Evolutionary conservation across 345 rosid species (phyloP).

Genomic region (Heritiera fomes): DNA sequence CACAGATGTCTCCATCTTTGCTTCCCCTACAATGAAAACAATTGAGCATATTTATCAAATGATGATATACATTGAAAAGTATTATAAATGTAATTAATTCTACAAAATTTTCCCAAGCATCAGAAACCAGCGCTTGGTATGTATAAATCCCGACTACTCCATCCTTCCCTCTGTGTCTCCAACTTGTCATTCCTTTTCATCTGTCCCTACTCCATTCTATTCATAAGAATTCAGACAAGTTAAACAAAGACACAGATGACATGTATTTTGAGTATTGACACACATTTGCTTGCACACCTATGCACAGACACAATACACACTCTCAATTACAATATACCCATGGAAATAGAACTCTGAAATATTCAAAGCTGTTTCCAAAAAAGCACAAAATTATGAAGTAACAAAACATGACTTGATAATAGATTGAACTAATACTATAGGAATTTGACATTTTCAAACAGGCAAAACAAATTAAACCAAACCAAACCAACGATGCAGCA

Average conservation of each 20-base stretch:
- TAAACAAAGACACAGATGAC: neutral
- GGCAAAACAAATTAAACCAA: constrained; percentile 7
- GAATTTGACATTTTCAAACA: neutral
- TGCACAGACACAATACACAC: neutral
- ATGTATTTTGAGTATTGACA: neutral
- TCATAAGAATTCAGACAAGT: neutral
- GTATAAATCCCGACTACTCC: neutral
- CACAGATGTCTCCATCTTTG: constrained; percentile 84
- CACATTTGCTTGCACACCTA: neutral
- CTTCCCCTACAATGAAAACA: constrained; percentile 60
- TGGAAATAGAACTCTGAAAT: neutral
- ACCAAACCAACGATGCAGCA: neutral
- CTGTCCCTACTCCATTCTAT: neutral
- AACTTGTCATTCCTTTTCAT: neutral
- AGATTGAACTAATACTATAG: neutral
- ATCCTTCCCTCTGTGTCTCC: neutral
- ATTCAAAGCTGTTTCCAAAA: neutral
- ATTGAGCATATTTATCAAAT: neutral
- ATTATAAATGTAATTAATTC: neutral
- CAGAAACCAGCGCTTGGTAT: neutral
- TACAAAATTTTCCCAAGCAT: neutral
- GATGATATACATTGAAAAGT: neutral
- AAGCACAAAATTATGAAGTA: neutral
- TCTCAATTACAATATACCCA: constrained; percentile 7
- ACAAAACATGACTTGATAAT: neutral